phyloP scores from a whole-genome alignment of 2,329 filamentous ascomycete genomes.

The Fusarium staphyleae region DNA sequence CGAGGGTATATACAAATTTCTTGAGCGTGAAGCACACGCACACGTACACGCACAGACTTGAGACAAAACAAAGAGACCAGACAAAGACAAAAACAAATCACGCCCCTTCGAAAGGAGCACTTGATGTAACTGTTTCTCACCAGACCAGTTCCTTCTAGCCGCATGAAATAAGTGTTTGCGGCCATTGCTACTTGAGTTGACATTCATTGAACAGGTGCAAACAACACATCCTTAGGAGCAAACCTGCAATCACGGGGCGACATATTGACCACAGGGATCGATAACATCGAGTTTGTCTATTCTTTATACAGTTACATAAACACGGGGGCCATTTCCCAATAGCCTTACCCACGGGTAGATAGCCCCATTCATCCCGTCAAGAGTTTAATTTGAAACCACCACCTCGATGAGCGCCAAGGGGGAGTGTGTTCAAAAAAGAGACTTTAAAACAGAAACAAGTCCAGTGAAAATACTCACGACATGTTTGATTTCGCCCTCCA shows the following conservation, averaged over 20 bases:
- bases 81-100: background rate
- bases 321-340: constrained; percentile 31
- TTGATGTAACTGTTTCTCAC: background rate
- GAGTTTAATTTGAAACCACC: constrained; percentile 20
- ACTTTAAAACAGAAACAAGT: constrained; percentile 20
- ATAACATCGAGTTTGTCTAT: constrained; percentile 42
- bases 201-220: no score
- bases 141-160: no score
- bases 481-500: constrained; percentile 16
- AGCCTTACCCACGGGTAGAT: constrained; percentile 26
- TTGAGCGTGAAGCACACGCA: background rate
- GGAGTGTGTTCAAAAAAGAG: constrained; percentile 20
- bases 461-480: constrained; percentile 4
- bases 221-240: background rate
- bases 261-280: background rate
- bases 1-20: constrained; percentile 7
- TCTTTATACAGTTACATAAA: constrained; percentile 45
- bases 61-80: constrained; percentile 3
- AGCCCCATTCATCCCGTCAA: constrained; percentile 35
- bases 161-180: no score
- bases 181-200: no score
- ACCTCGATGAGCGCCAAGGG: constrained; percentile 20
- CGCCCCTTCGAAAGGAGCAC: background rate
- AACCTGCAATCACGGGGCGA: background rate
- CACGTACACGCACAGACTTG: constrained; percentile 7